Conservation (phyloP, 2,329 filamentous ascomycete species). For the Ilyonectria destructans region DNA sequence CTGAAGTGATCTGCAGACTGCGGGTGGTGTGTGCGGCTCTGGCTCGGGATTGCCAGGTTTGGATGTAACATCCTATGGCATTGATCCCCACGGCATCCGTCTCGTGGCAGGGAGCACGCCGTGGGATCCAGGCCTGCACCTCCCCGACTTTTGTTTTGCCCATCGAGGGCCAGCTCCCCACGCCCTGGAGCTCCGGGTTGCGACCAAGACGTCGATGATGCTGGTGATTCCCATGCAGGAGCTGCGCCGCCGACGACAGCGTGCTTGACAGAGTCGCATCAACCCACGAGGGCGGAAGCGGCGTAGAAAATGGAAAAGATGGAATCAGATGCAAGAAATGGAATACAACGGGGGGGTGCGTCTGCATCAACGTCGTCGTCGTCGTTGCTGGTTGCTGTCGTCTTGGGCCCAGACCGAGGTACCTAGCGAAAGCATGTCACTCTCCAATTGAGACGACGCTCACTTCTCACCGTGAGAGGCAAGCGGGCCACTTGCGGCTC, state of each 20-base stretch:
- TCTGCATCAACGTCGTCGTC: slow-evolving; percentile 19
- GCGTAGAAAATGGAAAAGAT: slow-evolving; percentile 17
- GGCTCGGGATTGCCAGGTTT: slow-evolving; percentile 27
- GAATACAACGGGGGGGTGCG: neutral
- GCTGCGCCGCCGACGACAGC: slow-evolving; percentile 27
- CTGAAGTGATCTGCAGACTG: slow-evolving; percentile 30
- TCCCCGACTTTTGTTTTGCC: neutral
- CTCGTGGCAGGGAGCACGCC: neutral
- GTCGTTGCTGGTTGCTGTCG: neutral
- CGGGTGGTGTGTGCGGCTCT: slow-evolving; percentile 31
- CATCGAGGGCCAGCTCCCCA: slow-evolving; percentile 11
- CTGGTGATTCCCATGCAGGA: slow-evolving; percentile 10
- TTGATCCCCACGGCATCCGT: slow-evolving; percentile 9
- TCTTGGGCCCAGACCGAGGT: neutral
- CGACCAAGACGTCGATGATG: neutral
- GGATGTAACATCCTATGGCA: slow-evolving; percentile 22
- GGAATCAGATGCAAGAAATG: slow-evolving; percentile 16
- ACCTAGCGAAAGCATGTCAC: neutral
- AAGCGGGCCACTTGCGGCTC: slow-evolving; percentile 45
- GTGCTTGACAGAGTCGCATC: slow-evolving; percentile 24
- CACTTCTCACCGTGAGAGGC: neutral
- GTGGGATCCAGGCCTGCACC: neutral
- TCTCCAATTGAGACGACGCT: neutral
- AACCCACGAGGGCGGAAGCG: slow-evolving; percentile 19
- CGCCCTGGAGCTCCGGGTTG: neutral